Base-by-base conservation (phyloP, 164 flowering plant genomes). In the Berberis vulgaris region DNA sequence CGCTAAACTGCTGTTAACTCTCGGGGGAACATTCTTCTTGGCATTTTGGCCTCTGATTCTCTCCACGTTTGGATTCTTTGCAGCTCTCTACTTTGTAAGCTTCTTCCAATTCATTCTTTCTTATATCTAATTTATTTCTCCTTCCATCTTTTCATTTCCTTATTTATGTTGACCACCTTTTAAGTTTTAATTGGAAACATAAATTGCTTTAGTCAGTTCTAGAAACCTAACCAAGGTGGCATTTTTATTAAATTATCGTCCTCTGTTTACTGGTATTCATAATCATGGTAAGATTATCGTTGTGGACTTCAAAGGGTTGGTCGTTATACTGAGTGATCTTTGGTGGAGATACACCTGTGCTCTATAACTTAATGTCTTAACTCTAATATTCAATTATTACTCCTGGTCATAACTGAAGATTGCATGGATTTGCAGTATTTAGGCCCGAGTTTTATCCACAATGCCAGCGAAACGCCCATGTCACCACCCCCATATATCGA, bases 11-110 rank as follows among this genome's bases (percentile, higher is more conserved):
- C 74, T 94, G 77, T 77, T 94, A 38, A 83, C 93, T 12, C 65
- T 89, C 63, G 97, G 98, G 73, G 97, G 96, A 67, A 84, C 98
- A 49, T 91, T 94, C 75, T 90, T 88, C 81, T 73, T 91, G 79
- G 88, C 80, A 54, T 94, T 94, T 77, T 68, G 93, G 84, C 98
- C 95, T 45, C 71, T 91, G 76, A 94, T 94, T 70, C 77, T 94
- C 45, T 41, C 78, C 57, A 87, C 89, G 43, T 68, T 85, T 10
- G 81, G 81, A 54, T 64, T 74, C 64, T 88, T 87, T 75, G 67
- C 76, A 65, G 91, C 84, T 60, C 78, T 91, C 41, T 91, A 88
- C 73, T 62, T 90, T 62, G 97, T 94, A 80, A 3, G 8, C 42
- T 11, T 39, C 43, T 55, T 60, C 42, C 46, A 46, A 46, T 46